phyloP scores from a whole-genome alignment of 2,329 filamentous ascomycete species.

The Zymoseptoria passerinii region DNA sequence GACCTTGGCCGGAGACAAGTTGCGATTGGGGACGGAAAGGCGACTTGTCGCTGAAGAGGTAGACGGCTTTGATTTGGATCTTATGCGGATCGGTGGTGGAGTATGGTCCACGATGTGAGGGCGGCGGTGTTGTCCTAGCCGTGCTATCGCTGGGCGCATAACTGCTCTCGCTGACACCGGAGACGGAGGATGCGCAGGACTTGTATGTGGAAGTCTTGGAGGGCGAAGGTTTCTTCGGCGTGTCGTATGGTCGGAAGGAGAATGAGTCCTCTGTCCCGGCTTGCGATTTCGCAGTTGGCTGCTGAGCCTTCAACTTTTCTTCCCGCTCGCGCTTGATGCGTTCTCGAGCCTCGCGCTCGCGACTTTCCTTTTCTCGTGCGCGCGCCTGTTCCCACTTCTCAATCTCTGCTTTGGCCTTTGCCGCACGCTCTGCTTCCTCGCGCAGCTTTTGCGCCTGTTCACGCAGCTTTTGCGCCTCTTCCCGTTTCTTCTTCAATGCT shows the following conservation, averaged over 20 bases:
- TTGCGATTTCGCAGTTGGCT: constrained; percentile 49
- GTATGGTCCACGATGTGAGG: constrained; percentile 69
- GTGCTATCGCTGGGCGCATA: constrained; percentile 82
- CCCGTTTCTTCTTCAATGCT: constrained; percentile 50
- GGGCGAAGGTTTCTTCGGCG: constrained; percentile 6
- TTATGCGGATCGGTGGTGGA: constrained; percentile 87
- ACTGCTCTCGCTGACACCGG: constrained; percentile 70
- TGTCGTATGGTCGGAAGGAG: constrained; percentile 28
- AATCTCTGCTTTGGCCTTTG: constrained; percentile 41
- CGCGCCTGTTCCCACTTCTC: constrained; percentile 45
- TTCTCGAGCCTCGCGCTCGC: constrained; percentile 42
- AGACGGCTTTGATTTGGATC: constrained; percentile 90
- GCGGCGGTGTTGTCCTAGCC: constrained; percentile 69
- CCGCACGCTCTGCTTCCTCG: constrained; percentile 41
- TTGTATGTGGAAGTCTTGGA: constrained; percentile 41
- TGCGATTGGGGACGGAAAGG: constrained; percentile 85
- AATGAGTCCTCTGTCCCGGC: constrained; percentile 54
- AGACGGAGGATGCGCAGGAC: constrained; percentile 30
- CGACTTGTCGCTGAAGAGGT: constrained; percentile 83
- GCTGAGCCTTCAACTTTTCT: constrained; percentile 33
- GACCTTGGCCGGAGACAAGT: constrained; percentile 71
- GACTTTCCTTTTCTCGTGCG: constrained; percentile 40
- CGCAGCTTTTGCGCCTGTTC: constrained; percentile 45
- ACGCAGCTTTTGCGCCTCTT: constrained; percentile 46
- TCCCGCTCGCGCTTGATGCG: constrained; percentile 35